Evolutionary conservation across 2,329 filamentous ascomycete species (phyloP), one percentile per base, ranked within the genome.

Genomic region (Zymoseptoria tritici): DNA sequence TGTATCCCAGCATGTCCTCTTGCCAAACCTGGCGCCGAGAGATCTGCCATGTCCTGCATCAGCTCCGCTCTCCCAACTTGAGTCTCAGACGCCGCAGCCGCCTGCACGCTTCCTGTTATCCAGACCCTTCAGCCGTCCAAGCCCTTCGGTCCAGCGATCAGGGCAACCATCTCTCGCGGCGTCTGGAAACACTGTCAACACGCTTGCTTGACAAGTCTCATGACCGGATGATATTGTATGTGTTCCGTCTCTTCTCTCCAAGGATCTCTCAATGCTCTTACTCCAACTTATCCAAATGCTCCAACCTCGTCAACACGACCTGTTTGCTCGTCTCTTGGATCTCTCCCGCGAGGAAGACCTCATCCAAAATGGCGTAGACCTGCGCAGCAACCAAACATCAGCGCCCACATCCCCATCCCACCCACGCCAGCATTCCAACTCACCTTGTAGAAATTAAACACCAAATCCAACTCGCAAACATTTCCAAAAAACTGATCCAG

Each of bases 241-340:
- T 24, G 22, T 24, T 24, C 22, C 22, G 22, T 24, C 36, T 42
- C 36, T 11, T 3, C 31, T 13, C 13, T 13, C 31, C 31, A 11
- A 11, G 7, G 11, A 36, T 36, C 31, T 24, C 36, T 16, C 36
- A 13, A 42, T 42, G 36, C 36, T 42, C 36, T 59, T 57, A 97
- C 76, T 99, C 94, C 72, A 99, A 77, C 77, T 97, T 97, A 73
- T 99, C 94, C 74, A 99, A 75, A 79, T 99, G 94, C 73, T 97
- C 94, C 75, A 99, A 74, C 69, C 94, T 80, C 57, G 94, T 97
- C 71, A 99, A 78, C 19, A 99, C 94, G 31, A 97, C 94, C 77
- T 97, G 93, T 77, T 97, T 99, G 74, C 91, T 96, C 63, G 93
- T 97, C 83, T 99, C 94, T 78, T 99, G 91, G 62, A 99, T 96